Evolutionary conservation across 345 rosid genomes (phyloP), one percentile per base, ranked within the genome.

Genomic region (Cochlearia excelsa): DNA sequence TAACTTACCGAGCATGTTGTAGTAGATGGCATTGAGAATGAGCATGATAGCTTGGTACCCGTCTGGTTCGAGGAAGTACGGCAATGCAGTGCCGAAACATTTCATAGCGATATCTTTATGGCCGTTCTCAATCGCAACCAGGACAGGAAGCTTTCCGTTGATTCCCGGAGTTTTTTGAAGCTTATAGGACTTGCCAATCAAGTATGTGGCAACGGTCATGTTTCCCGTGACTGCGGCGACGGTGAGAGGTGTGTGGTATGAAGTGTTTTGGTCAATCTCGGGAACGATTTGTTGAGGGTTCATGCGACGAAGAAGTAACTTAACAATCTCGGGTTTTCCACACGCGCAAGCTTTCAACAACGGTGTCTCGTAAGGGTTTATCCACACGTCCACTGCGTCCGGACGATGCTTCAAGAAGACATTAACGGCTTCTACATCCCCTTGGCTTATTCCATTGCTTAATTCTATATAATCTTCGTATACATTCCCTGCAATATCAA

Each of bases 231-330:
- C 66, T 9, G 78, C 78, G 7, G 65, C 68, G 2, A 64, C 66
- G 6, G 62, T 65, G 5, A 69, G 74, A 43, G 78, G 71, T 9
- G 78, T 74, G 30, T 74, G 71, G 71, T 70, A 70, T 0, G 69
- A 57, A 51, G 69, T 37, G 31, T 64, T 57, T 1, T 63, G 69
- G 55, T 69, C 57, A 65, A 63, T 63, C 48, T 51, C 63, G 5
- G 74, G 74, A 57, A 70, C 49, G 69, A 70, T 70, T 9, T 70
- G 74, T 30, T 63, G 69, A 37, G 74, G 74, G 35, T 69, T 70
- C 74, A 70, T 70, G 10, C 69, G 74, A 51, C 69, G 69, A 0
- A 71, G 43, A 30, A 70, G 27, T 56, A 61, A 68, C 42, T 62
- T 62, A 6, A 69, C 74, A 55, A 61, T 62, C 57, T 61, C 73